Conservation (phyloP, 345 rosid genomes). For the Firmiana major region DNA sequence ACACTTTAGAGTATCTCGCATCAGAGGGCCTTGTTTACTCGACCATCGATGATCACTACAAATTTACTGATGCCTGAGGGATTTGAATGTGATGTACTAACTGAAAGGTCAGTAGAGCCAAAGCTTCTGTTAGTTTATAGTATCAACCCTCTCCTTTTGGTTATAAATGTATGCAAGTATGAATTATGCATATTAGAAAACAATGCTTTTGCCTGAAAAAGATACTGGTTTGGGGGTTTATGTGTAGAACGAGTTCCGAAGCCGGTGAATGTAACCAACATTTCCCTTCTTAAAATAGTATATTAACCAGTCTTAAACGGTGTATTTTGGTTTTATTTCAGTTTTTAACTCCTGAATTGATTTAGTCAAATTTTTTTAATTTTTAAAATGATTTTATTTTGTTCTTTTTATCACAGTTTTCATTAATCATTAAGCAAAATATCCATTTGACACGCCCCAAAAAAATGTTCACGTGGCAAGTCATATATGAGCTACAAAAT, state of each 20-base stretch:
- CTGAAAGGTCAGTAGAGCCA: neutral
- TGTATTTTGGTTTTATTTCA: too few relatives aligned
- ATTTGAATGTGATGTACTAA: slow-evolving; percentile 8
- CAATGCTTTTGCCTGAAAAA: neutral
- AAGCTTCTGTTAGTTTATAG: neutral
- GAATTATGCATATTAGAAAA: neutral
- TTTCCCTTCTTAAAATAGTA: too few relatives aligned
- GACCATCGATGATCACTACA: slow-evolving; percentile 58
- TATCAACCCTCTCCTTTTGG: neutral
- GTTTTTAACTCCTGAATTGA: too few relatives aligned
- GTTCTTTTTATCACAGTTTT: too few relatives aligned
- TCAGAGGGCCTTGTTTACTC: slow-evolving; percentile 66
- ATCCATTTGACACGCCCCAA: too few relatives aligned
- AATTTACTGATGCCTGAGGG: slow-evolving; percentile 56
- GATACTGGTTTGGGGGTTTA: neutral
- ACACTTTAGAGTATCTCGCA: slow-evolving; percentile 48
- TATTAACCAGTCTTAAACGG: too few relatives aligned
- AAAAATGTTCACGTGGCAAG: too few relatives aligned
- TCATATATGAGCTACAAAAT: too few relatives aligned
- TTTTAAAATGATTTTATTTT: too few relatives aligned
- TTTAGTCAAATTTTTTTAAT: too few relatives aligned
- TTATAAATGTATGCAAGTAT: neutral
- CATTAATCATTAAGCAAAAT: too few relatives aligned
- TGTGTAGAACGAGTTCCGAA: neutral
- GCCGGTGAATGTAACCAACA: neutral